Base-by-base conservation (phyloP, 106 monocot species). In the Xerophyta viscosa region DNA sequence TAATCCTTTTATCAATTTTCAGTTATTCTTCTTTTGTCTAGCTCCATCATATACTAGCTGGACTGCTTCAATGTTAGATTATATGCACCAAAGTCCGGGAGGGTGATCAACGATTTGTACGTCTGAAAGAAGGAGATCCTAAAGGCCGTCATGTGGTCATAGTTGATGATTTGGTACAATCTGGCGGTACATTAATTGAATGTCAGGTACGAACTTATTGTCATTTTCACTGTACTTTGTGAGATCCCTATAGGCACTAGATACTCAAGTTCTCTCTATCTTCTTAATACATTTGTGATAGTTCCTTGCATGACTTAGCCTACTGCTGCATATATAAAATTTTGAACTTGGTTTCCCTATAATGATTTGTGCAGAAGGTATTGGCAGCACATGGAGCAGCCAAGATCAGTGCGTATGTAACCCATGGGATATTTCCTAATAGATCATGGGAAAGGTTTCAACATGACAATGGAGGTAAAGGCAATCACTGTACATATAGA, bases 71-170 rank as follows among this genome's bases (percentile, higher is more conserved):
- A 65, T 22, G 43, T 42, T 55, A 96, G 94, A 85, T 96, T 46
- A 80, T 96, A 37, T 96, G 94, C 65, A 96, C 75, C 57, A 96
- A 89, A 77, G 88, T 96, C 56, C 77, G 88, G 37, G 94, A 96
- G 68, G 94, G 85, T 67, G 71, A 88, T 49, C 74, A 71, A 24
- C 46, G 94, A 26, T 55, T 85, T 66, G 94, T 96, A 11, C 81
- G 84, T 28, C 61, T 96, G 26, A 96, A 96, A 57, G 94, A 96
- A 70, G 94, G 94, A 41, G 78, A 96, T 68, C 94, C 94, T 11
- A 70, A 55, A 71, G 94, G 94, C 8, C 88, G 88, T 18, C 94
- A 96, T 81, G 84, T 96, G 42, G 94, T 96, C 20, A 96, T 96
- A 47, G 94, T 96, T 41, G 94, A 96, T 68, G 94, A 96, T 67